Evolutionary conservation across 768 basidiomycete genomes (phyloP).

Genomic region (Boletus tylopilopsis): DNA sequence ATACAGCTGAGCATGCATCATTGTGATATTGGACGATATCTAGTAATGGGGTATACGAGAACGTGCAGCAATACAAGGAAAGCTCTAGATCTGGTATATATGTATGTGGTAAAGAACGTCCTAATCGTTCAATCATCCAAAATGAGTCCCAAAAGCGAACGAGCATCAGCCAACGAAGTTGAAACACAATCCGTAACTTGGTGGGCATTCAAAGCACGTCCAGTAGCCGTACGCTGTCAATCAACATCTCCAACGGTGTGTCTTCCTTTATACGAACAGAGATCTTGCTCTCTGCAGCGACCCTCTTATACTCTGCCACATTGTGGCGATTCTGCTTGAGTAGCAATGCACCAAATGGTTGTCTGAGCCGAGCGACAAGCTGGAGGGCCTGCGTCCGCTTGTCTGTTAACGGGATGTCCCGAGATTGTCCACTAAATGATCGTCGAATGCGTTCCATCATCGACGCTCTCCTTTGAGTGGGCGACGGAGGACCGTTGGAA

Average conservation of each 20-base stretch:
- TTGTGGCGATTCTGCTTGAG: background rate
- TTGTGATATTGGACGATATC: too few relatives aligned
- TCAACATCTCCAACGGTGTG: background rate
- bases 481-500: background rate
- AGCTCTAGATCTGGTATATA: too few relatives aligned
- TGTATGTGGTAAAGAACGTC: too few relatives aligned
- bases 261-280: background rate
- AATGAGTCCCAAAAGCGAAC: too few relatives aligned
- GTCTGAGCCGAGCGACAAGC: background rate
- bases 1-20: too few relatives aligned
- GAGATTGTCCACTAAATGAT: background rate
- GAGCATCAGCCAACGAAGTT: too few relatives aligned
- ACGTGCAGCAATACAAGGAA: too few relatives aligned
- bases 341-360: background rate
- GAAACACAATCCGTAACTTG: too few relatives aligned
- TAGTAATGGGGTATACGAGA: too few relatives aligned
- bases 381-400: background rate
- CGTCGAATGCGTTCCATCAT: background rate
- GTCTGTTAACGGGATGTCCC: background rate
- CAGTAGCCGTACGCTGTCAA: background rate
- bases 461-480: too few relatives aligned
- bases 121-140: too few relatives aligned
- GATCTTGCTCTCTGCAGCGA: background rate
- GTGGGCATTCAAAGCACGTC: background rate
- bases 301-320: background rate